Evolutionary conservation across 2,329 filamentous ascomycete species (phyloP), one percentile per base, ranked within the genome.

Genomic region (Dactylellina cionopaga): DNA sequence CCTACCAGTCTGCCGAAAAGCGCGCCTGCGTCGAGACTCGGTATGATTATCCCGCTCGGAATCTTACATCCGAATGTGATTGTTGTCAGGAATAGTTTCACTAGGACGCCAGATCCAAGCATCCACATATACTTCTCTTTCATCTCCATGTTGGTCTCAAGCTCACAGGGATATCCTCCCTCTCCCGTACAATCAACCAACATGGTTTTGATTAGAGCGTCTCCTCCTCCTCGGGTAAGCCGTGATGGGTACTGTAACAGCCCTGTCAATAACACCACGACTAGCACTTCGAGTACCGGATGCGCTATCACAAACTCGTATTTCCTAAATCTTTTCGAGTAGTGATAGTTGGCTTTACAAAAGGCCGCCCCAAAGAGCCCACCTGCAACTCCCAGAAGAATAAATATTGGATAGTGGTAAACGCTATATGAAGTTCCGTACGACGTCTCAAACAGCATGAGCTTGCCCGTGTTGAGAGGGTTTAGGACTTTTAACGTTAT

Each of bases 51-150:
- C 1, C 86, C 86, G 0, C 83, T 85, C 0, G 86, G 86, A 0
- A 88, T 85, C 79, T 87, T 87, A 78, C 84, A 83, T 11, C 86
- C 85, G 74, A 87, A 87, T 0, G 85, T 87, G 37, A 87, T 82
- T 73, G 83, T 85, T 0, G 84, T 87, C 6, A 87, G 81, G 13
- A 85, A 71, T 1, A 87, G 81, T 77, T 88, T 87, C 17, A 83
- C 81, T 1, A 85, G 72, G 0, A 83, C 85, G 2, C 85, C 85
- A 74, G 85, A 83, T 4, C 83, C 75, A 2, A 88, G 80, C 31
- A 55, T 55, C 80, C 81, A 86, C 29, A 80, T 81, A 51, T 85
- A 80, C 0, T 81, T 81, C 4, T 64, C 33, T 7, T 76, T 71
- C 0, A 80, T 78, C 0, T 75, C 76, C 0, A 77, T 76, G 19